Evolutionary conservation across 1,284 basidiomycete species (phyloP), one percentile per base, ranked within the genome.

Genomic region (Ceratobasidium sp.): DNA sequence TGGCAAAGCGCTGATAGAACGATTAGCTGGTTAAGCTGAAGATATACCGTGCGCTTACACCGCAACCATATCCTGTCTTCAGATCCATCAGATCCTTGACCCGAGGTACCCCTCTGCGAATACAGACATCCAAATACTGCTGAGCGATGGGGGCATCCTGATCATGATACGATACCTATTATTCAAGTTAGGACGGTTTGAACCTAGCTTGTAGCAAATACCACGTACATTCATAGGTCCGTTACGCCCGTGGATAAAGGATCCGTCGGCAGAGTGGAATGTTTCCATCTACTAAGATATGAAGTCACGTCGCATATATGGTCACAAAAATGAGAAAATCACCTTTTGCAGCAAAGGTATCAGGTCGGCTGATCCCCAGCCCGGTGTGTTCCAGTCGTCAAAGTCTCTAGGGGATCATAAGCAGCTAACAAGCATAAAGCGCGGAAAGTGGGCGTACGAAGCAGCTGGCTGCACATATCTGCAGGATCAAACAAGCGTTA

Each of bases 381-480:
- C 57, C 33, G 57, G 57, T 44, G 57, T 60, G 17, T 60, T 60
- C 57, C 57, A 60, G 31, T 60, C 57, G 41, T 60, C 57, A n/a
- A 19, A 60, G n/a, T 60, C 57, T 14, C 57, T 60, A 36, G 19
- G 36, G 22, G 57, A 8, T 14, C 24, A 60, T n/a, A 51, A 19
- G 17, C 50, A 6, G 15, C 50, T 19, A 51, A 7, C 14, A 14
- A 44, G 17, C 36, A 33, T 15, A 60, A 60, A 36, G 27, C 33
- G 14, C 31, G 22, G 29, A 15, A 29, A 36, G 17, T 60, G 14
- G 11, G 41, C 57, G 7, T n/a, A 60, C 57, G 57, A 60, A 19
- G 57, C 29, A 14, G 57, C 29, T 15, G 31, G 6, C 3, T 33
- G 57, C 3, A 36, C 57, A 41, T 60, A 60, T 44, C 57, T 60